phyloP scores from a whole-genome alignment of 768 basidiomycete genomes.

The Mycena rosella region DNA sequence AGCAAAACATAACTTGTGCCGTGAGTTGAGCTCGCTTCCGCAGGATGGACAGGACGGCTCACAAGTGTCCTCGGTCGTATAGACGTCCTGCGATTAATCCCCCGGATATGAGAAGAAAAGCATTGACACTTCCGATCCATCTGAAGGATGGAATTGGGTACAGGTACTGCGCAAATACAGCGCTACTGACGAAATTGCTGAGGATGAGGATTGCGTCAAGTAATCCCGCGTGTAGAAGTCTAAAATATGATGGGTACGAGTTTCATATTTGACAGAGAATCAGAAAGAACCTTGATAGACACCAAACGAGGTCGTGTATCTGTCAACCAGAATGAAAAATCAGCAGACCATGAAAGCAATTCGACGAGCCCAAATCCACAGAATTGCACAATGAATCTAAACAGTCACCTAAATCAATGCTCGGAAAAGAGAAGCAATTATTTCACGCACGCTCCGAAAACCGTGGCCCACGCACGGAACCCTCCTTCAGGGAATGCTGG shows the following conservation, averaged over 20 bases:
- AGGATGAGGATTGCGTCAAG: conserved; percentile 48
- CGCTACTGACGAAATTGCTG: conserved; percentile 49
- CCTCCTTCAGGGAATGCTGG: too few relatives aligned
- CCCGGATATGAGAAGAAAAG: conserved; percentile 55
- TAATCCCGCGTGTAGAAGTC: conserved; percentile 56
- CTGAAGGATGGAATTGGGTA: conserved; percentile 31
- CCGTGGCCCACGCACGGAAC: too few relatives aligned
- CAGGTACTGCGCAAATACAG: too few relatives aligned
- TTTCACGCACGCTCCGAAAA: too few relatives aligned
- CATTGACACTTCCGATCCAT: conserved; percentile 61
- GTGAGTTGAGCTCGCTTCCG: conserved; percentile 31
- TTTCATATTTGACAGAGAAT: neutral
- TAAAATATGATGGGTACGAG: neutral
- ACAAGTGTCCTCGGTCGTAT: conserved; percentile 65
- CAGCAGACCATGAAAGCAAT: neutral
- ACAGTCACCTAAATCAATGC: too few relatives aligned
- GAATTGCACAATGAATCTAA: too few relatives aligned
- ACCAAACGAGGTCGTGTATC: conserved; percentile 54
- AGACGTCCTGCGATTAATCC: conserved; percentile 57
- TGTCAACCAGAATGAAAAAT: conserved; percentile 20
- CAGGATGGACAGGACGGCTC: conserved; percentile 26
- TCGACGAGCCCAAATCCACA: too few relatives aligned
- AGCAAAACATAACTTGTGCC: conserved; percentile 46
- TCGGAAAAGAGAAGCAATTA: too few relatives aligned
- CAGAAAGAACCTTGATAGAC: conserved; percentile 47